Base-by-base conservation (phyloP, 371 early-diverging fungal species). In the Blyttiomyces sp. region DNA sequence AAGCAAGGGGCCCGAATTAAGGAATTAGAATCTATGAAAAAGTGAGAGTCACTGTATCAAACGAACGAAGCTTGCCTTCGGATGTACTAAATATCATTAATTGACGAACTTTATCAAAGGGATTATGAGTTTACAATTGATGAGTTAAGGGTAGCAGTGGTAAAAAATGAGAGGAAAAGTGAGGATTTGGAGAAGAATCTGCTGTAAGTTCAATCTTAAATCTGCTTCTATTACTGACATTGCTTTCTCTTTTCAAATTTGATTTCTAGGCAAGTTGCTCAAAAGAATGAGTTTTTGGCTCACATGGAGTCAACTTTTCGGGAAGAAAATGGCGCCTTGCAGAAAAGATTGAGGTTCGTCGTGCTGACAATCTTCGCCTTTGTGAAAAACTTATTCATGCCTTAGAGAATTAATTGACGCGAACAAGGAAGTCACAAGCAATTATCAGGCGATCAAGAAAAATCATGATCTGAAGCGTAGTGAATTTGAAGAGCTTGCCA, bases 401-500 rank as follows among this genome's bases (percentile, higher is more conserved):
- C 45, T 13, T 28, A 76, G 76, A 34, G 80, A 80, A 54, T 44
- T 75, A n/a, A 62, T 80, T 32, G 74, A 77, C 28, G 80, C 74
- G 11, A 80, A 77, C 60, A 70, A 71, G 52, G 74, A 71, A 33
- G 72, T 80, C 1, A 74, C 75, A 2, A 34, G 23, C 30, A 75
- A 80, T 44, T 80, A 75, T 57, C 73, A 72, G 31, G 70, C 71
- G 4, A 66, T 77, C 49, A 80, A 80, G 59, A 70, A 68, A 60
- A 75, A 80, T 57, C 71, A 75, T 48, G 81, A 80, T 33, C 21
- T 72, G 44, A 77, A 78, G 45, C 61, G 72, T 26, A 65, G 62
- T 48, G 77, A 78, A 51, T 72, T 68, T 56, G 76, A 76, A 16
- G 71, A 70, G 42, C 61, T 78, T 0, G 65, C 70, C 2, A 61